Evolutionary conservation across 768 basidiomycete species (phyloP).

Genomic region (Epithele typhae): DNA sequence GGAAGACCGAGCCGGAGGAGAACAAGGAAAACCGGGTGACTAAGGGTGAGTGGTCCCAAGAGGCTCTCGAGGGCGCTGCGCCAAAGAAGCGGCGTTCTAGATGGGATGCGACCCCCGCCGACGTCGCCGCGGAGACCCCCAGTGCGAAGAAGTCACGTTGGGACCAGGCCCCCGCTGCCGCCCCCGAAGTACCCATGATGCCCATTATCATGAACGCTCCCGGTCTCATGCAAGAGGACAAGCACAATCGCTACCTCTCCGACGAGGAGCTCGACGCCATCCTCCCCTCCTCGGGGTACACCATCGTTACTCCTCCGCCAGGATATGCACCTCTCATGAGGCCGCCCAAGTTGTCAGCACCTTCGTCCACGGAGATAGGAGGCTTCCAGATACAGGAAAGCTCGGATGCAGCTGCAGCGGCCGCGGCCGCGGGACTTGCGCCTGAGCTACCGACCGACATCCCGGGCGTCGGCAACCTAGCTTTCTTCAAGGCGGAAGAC

Average conservation of each 20-base stretch:
- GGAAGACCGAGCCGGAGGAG: conserved; percentile 72
- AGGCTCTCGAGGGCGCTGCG: conserved; percentile 66
- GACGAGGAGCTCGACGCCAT: conserved; percentile 95
- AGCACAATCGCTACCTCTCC: conserved; percentile 91
- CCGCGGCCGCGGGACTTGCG: conserved; percentile 88
- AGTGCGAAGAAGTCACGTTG: conserved; percentile 79
- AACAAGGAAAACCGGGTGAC: conserved; percentile 60
- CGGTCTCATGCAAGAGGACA: conserved; percentile 82
- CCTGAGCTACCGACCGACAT: conserved; percentile 96
- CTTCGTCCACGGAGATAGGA: conserved; percentile 51
- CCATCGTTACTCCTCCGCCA: conserved; percentile 88
- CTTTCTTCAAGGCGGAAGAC: conserved; percentile 98
- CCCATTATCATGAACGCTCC: conserved; percentile 89
- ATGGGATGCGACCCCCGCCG: conserved; percentile 93
- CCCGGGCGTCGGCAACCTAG: conserved; percentile 93
- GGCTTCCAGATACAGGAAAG: conserved; percentile 98
- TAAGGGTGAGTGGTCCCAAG: conserved; percentile 72
- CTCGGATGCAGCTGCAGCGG: conserved; percentile 82
- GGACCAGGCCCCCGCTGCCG: conserved; percentile 86
- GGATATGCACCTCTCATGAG: conserved; percentile 82
- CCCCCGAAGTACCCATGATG: conserved; percentile 60
- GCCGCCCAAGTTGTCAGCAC: conserved; percentile 48
- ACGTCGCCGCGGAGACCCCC: conserved; percentile 61
- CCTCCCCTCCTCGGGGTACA: conserved; percentile 82
- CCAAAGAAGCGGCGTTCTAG: conserved; percentile 92